Base-by-base conservation (phyloP, 2,329 filamentous ascomycete genomes). In the Aureobasidium musti region DNA sequence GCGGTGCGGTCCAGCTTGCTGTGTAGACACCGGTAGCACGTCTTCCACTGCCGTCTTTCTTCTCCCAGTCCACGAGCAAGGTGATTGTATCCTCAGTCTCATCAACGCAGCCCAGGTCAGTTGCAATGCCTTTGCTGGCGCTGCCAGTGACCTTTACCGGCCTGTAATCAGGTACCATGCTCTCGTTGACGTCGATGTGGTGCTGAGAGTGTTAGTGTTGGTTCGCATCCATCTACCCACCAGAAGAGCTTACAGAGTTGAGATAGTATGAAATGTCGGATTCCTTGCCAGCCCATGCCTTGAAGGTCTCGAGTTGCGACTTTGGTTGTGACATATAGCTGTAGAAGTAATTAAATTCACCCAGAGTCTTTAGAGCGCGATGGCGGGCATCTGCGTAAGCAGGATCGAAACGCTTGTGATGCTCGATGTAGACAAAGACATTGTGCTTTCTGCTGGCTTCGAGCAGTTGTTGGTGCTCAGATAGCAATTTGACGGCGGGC, bases 321-420 rank as follows among this genome's bases (percentile, higher is more conserved):
- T 96, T 96, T 68, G 89, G 91, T 82, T 97, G 92, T 59, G 88
- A 91, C 92, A 97, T 96, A 85, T 97, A 97, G 73, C 87, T 90
- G 84, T 97, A 97, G 78, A 96, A 97, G 84, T 97, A 97, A 83
- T 96, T 97, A 87, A 97, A 97, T 80, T 97, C 92, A 70, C 93
- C 93, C 8, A 97, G 82, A 63, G 60, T 70, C 39, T 83, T 87
- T 74, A 86, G 81, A 17, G 91, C 91, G 72, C 89, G 88, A 80
- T 89, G 89, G 59, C 89, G 86, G 17, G 94, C 94, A 77, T 97
- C 93, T 17, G 91, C 87, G 81, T 97, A 97, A 26, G 92, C 92
- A 1, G 93, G 93, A 77, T 97, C 93, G 80, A 89, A 97, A 67
- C 94, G 91, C 83, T 97, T 97, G 85, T 97, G 93, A 81, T 97